Evolutionary conservation across 208 protist species (phyloP).

Genomic region (Endotrypanum monterogeii): DNA sequence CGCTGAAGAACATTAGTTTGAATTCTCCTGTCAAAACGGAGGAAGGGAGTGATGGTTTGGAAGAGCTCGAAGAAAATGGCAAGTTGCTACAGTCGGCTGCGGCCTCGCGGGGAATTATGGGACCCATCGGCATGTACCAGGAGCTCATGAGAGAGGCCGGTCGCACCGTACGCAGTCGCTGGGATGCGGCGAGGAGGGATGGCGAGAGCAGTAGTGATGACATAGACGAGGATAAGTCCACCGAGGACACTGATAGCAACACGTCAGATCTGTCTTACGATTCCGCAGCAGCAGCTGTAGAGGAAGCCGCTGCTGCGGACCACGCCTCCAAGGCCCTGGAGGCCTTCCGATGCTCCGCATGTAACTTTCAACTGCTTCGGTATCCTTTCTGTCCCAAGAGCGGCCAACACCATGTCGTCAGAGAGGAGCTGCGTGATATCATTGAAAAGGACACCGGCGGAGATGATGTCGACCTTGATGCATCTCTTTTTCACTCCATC

Average conservation of each 20-base stretch:
- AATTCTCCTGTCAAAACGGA: neutral
- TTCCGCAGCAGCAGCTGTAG: constrained; percentile 37
- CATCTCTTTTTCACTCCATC: constrained; percentile 83
- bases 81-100: constrained; percentile 18
- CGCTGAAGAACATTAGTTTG: neutral
- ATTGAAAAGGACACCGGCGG: constrained; percentile 84
- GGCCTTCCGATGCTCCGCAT: constrained; percentile 63
- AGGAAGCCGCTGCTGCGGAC: constrained; percentile 31
- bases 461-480: constrained; percentile 64
- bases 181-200: constrained; percentile 46
- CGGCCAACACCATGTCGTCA: constrained; percentile 78
- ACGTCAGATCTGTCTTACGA: constrained; percentile 20
- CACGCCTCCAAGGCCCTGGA: constrained; percentile 34
- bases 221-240: constrained; percentile 19
- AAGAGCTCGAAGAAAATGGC: constrained; percentile 21
- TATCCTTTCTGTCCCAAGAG: constrained; percentile 90
- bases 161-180: constrained; percentile 82
- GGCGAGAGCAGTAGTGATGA: constrained; percentile 24
- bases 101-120: constrained; percentile 42
- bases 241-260: constrained; percentile 10
- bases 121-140: constrained; percentile 89
- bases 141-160: constrained; percentile 90
- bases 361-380: constrained; percentile 76
- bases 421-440: constrained; percentile 54
- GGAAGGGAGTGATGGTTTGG: neutral